Evolutionary conservation across 306 rosid genomes (phyloP).

Genomic region (Ceratonia siliqua): DNA sequence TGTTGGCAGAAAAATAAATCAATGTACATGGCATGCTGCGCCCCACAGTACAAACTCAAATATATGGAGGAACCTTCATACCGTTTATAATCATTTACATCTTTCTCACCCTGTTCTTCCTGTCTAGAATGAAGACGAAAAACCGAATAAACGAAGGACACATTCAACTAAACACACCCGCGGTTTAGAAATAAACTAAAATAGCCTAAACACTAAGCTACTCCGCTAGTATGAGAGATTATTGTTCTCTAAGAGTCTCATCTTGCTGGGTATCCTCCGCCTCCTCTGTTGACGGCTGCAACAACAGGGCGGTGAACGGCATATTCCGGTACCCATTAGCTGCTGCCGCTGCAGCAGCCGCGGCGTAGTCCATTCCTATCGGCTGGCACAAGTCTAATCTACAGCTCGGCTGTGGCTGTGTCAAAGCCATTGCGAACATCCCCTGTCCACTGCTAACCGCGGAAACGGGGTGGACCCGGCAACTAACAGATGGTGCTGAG

Average conservation of each 20-base stretch:
- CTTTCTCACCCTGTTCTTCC: neutral
- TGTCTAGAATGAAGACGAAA: neutral
- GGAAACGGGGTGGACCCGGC: conserved; percentile 44
- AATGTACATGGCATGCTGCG: neutral
- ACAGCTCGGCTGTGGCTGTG: conserved; percentile 58
- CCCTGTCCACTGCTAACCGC: conserved; percentile 34
- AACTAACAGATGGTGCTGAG: conserved; percentile 42
- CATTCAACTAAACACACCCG: conserved; percentile 8
- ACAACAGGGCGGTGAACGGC: conserved; percentile 84
- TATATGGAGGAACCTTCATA: conserved; percentile 15
- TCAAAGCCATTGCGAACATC: conserved; percentile 42
- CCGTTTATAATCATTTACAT: conserved; percentile 38
- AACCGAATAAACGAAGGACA: neutral
- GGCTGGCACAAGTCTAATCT: conserved; percentile 67
- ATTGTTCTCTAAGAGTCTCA: conserved; percentile 51
- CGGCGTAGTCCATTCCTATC: conserved; percentile 47
- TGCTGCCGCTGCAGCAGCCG: conserved; percentile 18
- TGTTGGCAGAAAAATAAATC: neutral
- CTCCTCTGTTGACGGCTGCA: conserved; percentile 63
- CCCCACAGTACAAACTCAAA: neutral
- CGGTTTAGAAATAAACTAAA: neutral
- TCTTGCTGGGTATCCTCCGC: conserved; percentile 55
- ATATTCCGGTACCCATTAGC: conserved; percentile 56
- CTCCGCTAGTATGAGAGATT: neutral
- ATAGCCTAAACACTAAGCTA: neutral